phyloP scores from a whole-genome alignment of 148 eudicot genomes.

The Nepenthes gracilis region DNA sequence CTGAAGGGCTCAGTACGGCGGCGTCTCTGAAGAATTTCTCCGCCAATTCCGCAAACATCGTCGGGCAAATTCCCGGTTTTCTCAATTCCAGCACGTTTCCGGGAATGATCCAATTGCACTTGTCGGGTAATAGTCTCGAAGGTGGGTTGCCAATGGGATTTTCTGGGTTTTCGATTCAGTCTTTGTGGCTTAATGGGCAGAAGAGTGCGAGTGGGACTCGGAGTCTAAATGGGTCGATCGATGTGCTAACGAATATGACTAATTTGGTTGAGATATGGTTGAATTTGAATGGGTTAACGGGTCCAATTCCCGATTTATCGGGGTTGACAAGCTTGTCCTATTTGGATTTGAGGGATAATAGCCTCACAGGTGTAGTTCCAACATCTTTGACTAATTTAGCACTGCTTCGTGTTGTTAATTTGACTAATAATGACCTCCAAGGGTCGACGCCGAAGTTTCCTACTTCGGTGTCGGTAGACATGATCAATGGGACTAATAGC shows the following conservation, averaged over 20 bases:
- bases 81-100: conserved; percentile 28
- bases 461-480: conserved; percentile 27
- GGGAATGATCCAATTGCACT: conserved; percentile 30
- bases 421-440: conserved; percentile 64
- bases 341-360: conserved; percentile 60
- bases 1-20: conserved; percentile 27
- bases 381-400: conserved; percentile 25
- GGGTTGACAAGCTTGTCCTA: conserved; percentile 26
- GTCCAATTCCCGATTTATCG: conserved; percentile 76
- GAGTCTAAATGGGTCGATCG: conserved; percentile 46
- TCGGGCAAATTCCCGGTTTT: conserved; percentile 50
- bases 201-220: neutral
- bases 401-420: conserved; percentile 31
- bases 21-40: conserved; percentile 39
- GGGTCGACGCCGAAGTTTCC: conserved; percentile 56
- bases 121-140: conserved; percentile 40
- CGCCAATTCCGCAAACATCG: conserved; percentile 38
- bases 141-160: conserved; percentile 53
- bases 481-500: conserved; percentile 26
- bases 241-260: conserved; percentile 63
- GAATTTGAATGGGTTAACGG: conserved; percentile 50
- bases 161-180: conserved; percentile 38
- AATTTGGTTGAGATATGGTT: conserved; percentile 54
- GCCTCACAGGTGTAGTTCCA: conserved; percentile 66
- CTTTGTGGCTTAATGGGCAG: conserved; percentile 77